Conservation (phyloP, 768 basidiomycete genomes). For the Tylopilus intermedius region DNA sequence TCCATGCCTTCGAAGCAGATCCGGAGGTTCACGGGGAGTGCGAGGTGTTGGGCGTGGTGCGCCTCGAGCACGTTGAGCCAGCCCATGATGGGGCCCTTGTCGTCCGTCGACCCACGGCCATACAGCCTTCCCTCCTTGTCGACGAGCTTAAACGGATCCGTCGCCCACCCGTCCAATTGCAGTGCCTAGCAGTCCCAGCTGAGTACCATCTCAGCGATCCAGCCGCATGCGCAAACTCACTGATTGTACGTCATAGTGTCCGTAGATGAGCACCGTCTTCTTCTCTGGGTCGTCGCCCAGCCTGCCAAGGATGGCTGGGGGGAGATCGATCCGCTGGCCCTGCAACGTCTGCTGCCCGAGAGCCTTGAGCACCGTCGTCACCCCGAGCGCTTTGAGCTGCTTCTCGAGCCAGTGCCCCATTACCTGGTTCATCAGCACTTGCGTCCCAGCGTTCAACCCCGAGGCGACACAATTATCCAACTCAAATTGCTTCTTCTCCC, state of each 20-base stretch:
- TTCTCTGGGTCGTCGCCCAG: conserved; percentile 82
- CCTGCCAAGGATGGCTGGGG: conserved; percentile 77
- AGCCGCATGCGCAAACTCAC: conserved; percentile 35
- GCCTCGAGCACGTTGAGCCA: conserved; percentile 91
- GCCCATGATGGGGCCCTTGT: conserved; percentile 85
- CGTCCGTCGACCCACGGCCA: conserved; percentile 89
- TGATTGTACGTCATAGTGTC: conserved; percentile 95
- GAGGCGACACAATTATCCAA: conserved; percentile 92
- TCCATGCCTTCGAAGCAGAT: conserved; percentile 99
- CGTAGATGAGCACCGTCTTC: conserved; percentile 92
- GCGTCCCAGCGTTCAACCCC: conserved; percentile 92
- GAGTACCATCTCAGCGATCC: too few relatives aligned
- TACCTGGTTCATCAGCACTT: conserved; percentile 93
- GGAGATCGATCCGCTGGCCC: conserved; percentile 67
- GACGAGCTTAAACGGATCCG: conserved; percentile 76
- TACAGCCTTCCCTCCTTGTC: conserved; percentile 56
- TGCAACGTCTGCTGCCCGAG: conserved; percentile 74
- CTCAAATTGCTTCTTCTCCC: conserved; percentile 97
- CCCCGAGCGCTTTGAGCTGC: conserved; percentile 74
- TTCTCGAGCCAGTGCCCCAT: conserved; percentile 83
- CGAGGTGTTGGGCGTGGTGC: conserved; percentile 58
- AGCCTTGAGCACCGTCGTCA: conserved; percentile 66
- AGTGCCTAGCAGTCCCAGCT: conserved; percentile 25
- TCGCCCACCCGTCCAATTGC: conserved; percentile 77
- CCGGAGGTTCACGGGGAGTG: conserved; percentile 83